These are phyloP conservation scores for Thielaviopsis ethacetica DNA, from an alignment of 2,329 filamentous ascomycete genomes.

Conservation along the genomic window DNA sequence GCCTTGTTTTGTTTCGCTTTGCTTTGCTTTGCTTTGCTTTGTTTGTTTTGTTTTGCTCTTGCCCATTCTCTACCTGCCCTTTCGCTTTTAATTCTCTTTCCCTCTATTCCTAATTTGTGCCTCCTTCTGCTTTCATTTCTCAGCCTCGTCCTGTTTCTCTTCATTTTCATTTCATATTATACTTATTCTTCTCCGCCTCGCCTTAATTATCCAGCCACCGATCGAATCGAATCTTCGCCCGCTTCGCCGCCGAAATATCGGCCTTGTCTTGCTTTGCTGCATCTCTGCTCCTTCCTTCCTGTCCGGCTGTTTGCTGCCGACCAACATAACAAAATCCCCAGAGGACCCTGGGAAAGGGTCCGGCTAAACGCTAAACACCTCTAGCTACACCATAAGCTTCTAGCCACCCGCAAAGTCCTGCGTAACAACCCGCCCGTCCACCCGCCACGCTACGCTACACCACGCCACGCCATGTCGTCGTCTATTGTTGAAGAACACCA, in stretches of 20 bases:
- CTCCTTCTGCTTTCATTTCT: not conserved
- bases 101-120: not conserved
- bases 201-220: too few species aligned
- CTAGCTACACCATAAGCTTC: not conserved
- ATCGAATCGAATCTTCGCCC: too few species aligned
- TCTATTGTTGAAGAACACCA: slow-evolving; percentile 77
- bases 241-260: too few species aligned
- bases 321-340: not conserved
- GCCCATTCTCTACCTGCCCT: not conserved
- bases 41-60: not conserved
- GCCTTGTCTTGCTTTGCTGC: too few species aligned
- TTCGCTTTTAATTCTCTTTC: not conserved
- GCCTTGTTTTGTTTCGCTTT: not conserved
- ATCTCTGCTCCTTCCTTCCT: not conserved
- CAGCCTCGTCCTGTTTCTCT: not conserved
- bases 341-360: slow-evolving; percentile 2
- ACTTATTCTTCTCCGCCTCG: too few species aligned
- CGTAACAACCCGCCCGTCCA: not conserved
- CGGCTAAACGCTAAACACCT: not conserved
- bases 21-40: not conserved
- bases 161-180: not conserved
- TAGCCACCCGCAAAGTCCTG: not conserved
- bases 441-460: slow-evolving; percentile 13
- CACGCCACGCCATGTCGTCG: slow-evolving; percentile 59
- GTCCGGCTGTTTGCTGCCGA: not conserved